These are phyloP conservation scores for Aspergillus coremiiformis DNA, from an alignment of 495 filamentous ascomycete genomes.

Conservation along the genomic window DNA sequence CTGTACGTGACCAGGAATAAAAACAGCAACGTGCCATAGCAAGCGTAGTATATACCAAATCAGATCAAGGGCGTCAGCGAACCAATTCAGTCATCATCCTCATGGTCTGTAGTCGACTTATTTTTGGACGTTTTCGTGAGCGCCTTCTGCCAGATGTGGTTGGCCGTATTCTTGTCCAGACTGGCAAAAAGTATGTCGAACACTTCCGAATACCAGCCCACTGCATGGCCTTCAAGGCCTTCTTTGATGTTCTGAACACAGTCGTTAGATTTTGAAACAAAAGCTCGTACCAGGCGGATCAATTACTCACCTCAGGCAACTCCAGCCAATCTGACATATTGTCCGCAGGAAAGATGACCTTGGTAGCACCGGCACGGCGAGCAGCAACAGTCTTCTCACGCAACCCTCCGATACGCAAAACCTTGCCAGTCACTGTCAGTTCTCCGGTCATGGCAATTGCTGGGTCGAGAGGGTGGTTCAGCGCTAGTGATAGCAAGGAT, in stretches of 20 bases:
- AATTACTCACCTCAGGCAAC: constrained; percentile 71
- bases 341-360: constrained; percentile 89
- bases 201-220: constrained; percentile 89
- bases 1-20: constrained; percentile 19
- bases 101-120: constrained; percentile 32
- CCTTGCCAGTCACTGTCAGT: constrained; percentile 94
- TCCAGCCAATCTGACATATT: constrained; percentile 97
- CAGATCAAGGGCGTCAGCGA: background rate
- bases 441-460: constrained; percentile 98
- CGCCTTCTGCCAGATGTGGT: constrained; percentile 65
- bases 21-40: constrained; percentile 7
- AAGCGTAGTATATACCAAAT: constrained; percentile 15
- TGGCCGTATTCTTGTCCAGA: constrained; percentile 65
- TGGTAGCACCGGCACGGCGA: constrained; percentile 85
- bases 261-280: constrained; percentile 9
- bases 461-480: constrained; percentile 70
- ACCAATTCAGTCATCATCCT: constrained; percentile 29
- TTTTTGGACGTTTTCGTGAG: constrained; percentile 52
- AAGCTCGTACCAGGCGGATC: background rate
- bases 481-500: constrained; percentile 72
- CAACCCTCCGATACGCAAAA: constrained; percentile 89
- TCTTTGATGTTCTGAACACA: constrained; percentile 84
- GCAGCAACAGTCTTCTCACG: constrained; percentile 99
- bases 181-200: constrained; percentile 85
- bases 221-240: constrained; percentile 82